Evolutionary conservation across 1,284 basidiomycete species (phyloP).

Genomic region (Boletus albobrunnescens): DNA sequence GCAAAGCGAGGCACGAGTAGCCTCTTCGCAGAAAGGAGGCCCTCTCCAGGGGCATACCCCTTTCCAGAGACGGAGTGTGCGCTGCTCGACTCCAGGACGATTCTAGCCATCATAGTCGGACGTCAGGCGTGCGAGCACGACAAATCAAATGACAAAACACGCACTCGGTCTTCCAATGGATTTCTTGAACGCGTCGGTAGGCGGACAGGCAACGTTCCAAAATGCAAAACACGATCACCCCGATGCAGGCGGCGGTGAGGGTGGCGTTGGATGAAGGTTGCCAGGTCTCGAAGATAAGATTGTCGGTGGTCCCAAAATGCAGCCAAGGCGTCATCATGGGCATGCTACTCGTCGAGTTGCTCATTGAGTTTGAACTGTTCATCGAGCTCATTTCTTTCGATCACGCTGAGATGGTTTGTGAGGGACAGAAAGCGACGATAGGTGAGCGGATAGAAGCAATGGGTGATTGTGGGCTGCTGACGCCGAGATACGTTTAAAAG

Average conservation of each 20-base stretch:
- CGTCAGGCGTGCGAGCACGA: too few species aligned
- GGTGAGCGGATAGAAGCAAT: too few species aligned
- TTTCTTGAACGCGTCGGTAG: conserved; percentile 48
- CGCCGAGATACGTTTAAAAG: too few species aligned
- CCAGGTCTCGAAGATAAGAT: conserved; percentile 68
- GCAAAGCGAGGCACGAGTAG: conserved; percentile 55
- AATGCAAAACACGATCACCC: conserved; percentile 60
- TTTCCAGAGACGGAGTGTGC: too few species aligned
- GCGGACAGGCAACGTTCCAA: conserved; percentile 66
- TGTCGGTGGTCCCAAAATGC: conserved; percentile 61
- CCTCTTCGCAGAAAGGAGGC: too few species aligned
- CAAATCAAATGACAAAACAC: too few species aligned
- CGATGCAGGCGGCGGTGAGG: conserved; percentile 71
- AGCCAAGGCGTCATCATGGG: conserved; percentile 47
- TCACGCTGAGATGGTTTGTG: too few species aligned
- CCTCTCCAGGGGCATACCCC: too few species aligned
- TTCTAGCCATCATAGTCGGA: conserved; percentile 13
- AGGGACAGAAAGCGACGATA: too few species aligned
- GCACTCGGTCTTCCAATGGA: conserved; percentile 59
- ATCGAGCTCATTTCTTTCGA: too few species aligned
- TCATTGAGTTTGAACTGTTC: conserved; percentile 1
- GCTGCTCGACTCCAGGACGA: conserved; percentile 1
- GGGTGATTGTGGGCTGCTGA: too few species aligned
- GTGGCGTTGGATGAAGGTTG: conserved; percentile 62
- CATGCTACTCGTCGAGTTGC: conserved; percentile 11